These are phyloP conservation scores for Penicillium turbatum DNA, from an alignment of 495 filamentous ascomycete genomes.

Conservation along the genomic window DNA sequence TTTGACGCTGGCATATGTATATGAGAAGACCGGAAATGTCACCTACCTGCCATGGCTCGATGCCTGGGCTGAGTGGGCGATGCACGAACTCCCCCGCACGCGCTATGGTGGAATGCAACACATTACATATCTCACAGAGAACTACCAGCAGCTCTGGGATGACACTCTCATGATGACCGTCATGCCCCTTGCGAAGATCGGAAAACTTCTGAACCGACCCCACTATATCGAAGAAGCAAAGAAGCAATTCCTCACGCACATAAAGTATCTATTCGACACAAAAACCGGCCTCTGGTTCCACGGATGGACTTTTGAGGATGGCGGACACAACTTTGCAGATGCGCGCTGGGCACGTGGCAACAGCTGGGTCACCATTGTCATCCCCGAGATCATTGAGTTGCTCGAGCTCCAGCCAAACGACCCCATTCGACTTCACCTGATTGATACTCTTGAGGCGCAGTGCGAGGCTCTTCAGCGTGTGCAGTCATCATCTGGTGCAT, in stretches of 20 bases:
- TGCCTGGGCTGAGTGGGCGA: conserved; percentile 72
- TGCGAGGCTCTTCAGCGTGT: conserved; percentile 52
- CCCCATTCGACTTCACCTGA: conserved; percentile 55
- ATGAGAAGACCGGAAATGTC: conserved; percentile 59
- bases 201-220: conserved; percentile 56
- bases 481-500: conserved; percentile 56
- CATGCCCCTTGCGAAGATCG: conserved; percentile 70
- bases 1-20: conserved; percentile 65
- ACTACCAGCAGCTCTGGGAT: conserved; percentile 70
- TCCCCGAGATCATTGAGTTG: conserved; percentile 68
- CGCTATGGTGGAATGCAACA: conserved; percentile 71
- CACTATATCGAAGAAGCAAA: conserved; percentile 71
- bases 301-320: conserved; percentile 65
- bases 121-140: conserved; percentile 54
- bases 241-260: conserved; percentile 65
- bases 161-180: conserved; percentile 83
- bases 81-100: conserved; percentile 65
- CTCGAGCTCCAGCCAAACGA: conserved; percentile 53
- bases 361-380: conserved; percentile 68
- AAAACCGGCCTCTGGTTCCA: conserved; percentile 66
- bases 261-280: conserved; percentile 67
- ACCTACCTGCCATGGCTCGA: conserved; percentile 67
- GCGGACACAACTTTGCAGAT: conserved; percentile 66
- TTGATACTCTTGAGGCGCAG: conserved; percentile 59
- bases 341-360: conserved; percentile 67